These are phyloP conservation scores for Aspergillus bridgeri DNA, from an alignment of 495 filamentous ascomycete species.

Conservation along the genomic window DNA sequence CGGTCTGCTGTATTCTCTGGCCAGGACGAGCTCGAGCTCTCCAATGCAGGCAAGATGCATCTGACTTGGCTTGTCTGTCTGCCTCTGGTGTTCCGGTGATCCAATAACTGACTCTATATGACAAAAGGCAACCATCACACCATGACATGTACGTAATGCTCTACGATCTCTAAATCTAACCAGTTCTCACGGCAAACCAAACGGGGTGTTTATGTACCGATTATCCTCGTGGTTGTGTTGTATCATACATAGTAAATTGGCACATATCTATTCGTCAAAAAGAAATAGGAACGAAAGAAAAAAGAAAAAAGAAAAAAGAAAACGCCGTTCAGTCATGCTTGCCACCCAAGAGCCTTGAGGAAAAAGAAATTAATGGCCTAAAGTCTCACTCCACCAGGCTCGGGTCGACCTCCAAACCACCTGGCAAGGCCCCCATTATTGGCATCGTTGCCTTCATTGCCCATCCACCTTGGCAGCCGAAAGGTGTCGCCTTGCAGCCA, in stretches of 20 bases:
- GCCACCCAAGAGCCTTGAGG: conserved; percentile 27
- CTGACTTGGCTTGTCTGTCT: too few species aligned
- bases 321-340: conserved; percentile 12
- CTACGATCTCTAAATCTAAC: too few species aligned
- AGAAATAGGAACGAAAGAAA: too few species aligned
- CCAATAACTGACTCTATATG: too few species aligned
- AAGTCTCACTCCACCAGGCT: conserved; percentile 47
- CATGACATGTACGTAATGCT: too few species aligned
- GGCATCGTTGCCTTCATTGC: conserved; percentile 29
- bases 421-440: conserved; percentile 39
- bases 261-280: conserved; percentile 1
- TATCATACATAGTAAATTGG: conserved; percentile 1
- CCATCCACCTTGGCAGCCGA: conserved; percentile 83
- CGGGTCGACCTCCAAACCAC: conserved; percentile 54
- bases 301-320: too few species aligned
- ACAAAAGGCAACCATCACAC: background rate
- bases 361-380: conserved; percentile 8
- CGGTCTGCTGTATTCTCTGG: background rate
- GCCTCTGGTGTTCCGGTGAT: too few species aligned
- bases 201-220: background rate
- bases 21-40: too few species aligned
- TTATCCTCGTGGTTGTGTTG: background rate
- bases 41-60: too few species aligned
- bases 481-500: conserved; percentile 71
- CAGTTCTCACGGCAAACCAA: background rate